Percentiles rank a stretch among this genome's conserved stretches.
These are phyloP conservation scores for Plectosphaerella plurivora DNA, from an alignment of 2,329 filamentous ascomycete species.

Conservation along the genomic window DNA sequence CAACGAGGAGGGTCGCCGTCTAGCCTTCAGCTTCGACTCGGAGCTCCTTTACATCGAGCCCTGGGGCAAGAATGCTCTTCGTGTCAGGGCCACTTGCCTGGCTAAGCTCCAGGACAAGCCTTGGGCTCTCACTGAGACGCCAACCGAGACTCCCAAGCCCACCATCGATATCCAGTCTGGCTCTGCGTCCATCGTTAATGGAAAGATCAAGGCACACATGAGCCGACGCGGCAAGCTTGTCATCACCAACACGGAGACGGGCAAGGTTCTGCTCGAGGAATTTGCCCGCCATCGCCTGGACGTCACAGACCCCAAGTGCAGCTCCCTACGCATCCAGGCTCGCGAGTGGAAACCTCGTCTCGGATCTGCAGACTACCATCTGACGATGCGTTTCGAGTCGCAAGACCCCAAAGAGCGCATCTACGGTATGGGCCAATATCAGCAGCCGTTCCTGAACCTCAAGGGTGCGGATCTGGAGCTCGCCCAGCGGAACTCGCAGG, in stretches of 20 bases:
- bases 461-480: constrained; percentile 61
- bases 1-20: constrained; percentile 14
- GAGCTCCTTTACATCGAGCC: constrained; percentile 42
- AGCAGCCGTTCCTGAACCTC: constrained; percentile 58
- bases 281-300: constrained; percentile 18
- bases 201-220: constrained; percentile 20
- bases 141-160: constrained; percentile 3
- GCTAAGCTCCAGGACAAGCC: constrained; percentile 23
- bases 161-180: constrained; percentile 11
- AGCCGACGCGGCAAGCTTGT: constrained; percentile 19
- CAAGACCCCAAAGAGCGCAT: constrained; percentile 51
- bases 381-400: constrained; percentile 56
- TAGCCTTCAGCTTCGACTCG: constrained; percentile 29
- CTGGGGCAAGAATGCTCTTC: constrained; percentile 41
- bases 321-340: constrained; percentile 50
- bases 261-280: constrained; percentile 20
- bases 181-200: constrained; percentile 16
- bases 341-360: constrained; percentile 52
- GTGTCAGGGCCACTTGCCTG: constrained; percentile 39
- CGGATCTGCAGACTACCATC: constrained; percentile 44
- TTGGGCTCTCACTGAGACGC: constrained; percentile 27
- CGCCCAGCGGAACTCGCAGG: constrained; percentile 63
- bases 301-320: constrained; percentile 52
- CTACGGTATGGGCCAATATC: constrained; percentile 68
- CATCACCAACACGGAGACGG: constrained; percentile 14